These are phyloP conservation scores for Nothophytophthora sp. DNA, from an alignment of 352 stramenopile genomes.

Conservation along the genomic window DNA sequence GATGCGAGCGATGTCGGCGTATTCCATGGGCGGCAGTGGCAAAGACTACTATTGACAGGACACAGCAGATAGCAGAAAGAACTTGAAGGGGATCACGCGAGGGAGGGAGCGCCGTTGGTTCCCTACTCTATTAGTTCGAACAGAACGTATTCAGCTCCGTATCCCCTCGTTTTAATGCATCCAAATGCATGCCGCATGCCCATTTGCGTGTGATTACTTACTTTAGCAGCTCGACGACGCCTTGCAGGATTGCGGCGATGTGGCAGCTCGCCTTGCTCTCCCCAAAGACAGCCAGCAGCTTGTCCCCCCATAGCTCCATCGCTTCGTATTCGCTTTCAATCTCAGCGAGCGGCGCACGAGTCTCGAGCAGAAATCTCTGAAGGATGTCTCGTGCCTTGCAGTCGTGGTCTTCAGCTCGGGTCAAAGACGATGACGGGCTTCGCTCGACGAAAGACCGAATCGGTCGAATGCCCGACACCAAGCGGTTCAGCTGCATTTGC, in stretches of 20 bases:
- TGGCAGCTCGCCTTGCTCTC: conserved; percentile 71
- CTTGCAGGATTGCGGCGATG: conserved; percentile 48
- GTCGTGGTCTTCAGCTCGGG: conserved; percentile 31
- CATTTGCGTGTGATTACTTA: too few species aligned
- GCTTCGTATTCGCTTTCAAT: conserved; percentile 67
- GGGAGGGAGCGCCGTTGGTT: too few species aligned
- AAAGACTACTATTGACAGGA: conserved; percentile 43
- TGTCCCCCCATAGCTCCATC: conserved; percentile 63
- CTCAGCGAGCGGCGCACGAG: conserved; percentile 30
- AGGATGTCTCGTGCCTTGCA: conserved; percentile 44
- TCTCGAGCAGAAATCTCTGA: conserved; percentile 52
- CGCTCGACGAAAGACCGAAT: conserved; percentile 56
- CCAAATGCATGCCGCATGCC: too few species aligned
- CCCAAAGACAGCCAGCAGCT: conserved; percentile 60
- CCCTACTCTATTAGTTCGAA: too few species aligned
- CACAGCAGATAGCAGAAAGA: too few species aligned
- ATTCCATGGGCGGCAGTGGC: conserved; percentile 43
- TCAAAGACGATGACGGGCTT: conserved; percentile 8
- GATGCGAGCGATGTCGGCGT: conserved; percentile 56
- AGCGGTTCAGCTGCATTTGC: conserved; percentile 62
- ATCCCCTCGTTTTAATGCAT: too few species aligned
- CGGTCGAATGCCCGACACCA: conserved; percentile 43
- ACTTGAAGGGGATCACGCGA: too few species aligned
- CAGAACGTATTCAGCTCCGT: too few species aligned
- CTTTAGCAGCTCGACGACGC: conserved; percentile 38